Evolutionary conservation across 768 basidiomycete genomes (phyloP), one percentile per base, ranked within the genome.

Genomic region (Nidularia pulvinata): DNA sequence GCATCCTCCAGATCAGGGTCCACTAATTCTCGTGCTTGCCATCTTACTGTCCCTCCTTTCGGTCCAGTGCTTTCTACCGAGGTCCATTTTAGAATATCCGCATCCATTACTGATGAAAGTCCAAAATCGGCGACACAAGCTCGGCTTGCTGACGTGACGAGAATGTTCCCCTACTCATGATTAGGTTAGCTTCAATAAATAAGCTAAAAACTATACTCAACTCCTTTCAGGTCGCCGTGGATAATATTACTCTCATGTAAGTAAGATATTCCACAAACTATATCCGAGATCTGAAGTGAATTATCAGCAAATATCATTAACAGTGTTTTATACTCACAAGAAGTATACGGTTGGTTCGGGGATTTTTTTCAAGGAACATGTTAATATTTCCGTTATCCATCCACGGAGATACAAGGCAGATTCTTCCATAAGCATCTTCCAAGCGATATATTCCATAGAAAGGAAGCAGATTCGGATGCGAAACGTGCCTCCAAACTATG

Each of bases 151-250:
- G 42, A 25, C 34, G 55, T 53, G 16, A 61, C 48, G 7, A 61
- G 50, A 16, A 61, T 52, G 45, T 61, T 61, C 11, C 50, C 56
- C 59, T 60, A 45, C 13, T 52, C 36, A 45, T 30, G 25, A 30
- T 30, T 30, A 30, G 25, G 25, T 30, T 30, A 30, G 25, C 25
- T 4, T 30, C 25, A 30, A 30, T 30, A 30, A 30, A 30, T 30
- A 30, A 30, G 2, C 2, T 4, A 30, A 30, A 30, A 30, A 30
- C 25, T 3, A 30, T 30, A 30, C 25, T 51, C 16, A 48, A 62
- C 61, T 25, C 59, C 57, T 55, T 60, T 58, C 45, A 62, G 46
- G 39, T 59, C 60, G 13, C 61, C 58, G 44, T 62, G 58, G 6
- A 60, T 34, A 25, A 60, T n/a, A 30, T 51, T 51, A 7, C 56